These are phyloP conservation scores for Pulveroboletus sp. DNA, from an alignment of 1,284 basidiomycete genomes.

Conservation along the genomic window DNA sequence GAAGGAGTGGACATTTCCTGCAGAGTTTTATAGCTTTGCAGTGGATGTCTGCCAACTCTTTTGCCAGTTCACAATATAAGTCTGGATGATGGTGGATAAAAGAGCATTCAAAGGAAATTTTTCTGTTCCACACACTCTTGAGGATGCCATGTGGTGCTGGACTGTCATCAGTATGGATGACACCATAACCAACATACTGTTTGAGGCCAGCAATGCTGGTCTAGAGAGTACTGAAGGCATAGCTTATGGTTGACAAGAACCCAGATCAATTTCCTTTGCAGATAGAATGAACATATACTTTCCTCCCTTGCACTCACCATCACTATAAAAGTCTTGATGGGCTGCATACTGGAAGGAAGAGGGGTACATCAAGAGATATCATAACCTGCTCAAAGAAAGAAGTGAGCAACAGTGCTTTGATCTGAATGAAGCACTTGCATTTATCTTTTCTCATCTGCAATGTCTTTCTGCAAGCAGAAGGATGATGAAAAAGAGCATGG, in stretches of 20 bases:
- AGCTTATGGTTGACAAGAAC: neutral
- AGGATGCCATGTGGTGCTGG: constrained; percentile 10
- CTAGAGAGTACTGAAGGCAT: too few relatives aligned
- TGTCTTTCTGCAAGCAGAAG: neutral
- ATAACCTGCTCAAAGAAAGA: neutral
- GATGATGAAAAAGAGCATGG: neutral
- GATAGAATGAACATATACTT: neutral
- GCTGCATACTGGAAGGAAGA: neutral
- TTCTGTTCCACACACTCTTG: neutral
- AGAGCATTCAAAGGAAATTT: constrained; percentile 4
- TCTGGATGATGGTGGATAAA: constrained; percentile 11
- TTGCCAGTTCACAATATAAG: constrained; percentile 5
- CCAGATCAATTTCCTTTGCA: neutral
- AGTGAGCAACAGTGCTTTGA: neutral
- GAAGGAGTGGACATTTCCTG: too few relatives aligned
- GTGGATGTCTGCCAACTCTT: neutral
- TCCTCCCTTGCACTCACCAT: neutral
- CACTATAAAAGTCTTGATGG: too few relatives aligned
- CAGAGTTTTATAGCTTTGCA: constrained; percentile 5
- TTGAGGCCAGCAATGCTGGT: too few relatives aligned
- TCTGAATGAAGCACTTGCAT: neutral
- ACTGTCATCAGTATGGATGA: too few relatives aligned
- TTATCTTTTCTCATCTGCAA: constrained; percentile 1
- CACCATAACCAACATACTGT: too few relatives aligned
- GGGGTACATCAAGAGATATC: constrained; percentile 5